A percentile compares a stretch with the other conserved stretches of the same genome.
phyloP scores from a whole-genome alignment of 805 yeast genomes.

The Candida incommunis region DNA sequence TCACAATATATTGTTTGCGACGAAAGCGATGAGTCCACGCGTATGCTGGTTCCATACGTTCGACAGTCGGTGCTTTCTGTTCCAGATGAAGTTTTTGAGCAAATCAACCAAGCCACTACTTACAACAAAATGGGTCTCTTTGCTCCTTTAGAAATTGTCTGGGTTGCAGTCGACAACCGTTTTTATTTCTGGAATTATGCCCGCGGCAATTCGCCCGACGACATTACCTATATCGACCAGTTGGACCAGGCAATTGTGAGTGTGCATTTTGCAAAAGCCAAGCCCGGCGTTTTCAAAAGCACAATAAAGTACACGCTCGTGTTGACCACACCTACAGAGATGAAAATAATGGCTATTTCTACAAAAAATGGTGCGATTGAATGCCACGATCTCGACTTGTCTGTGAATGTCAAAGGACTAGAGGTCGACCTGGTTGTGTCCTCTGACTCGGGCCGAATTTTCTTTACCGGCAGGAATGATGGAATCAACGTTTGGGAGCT shows the following conservation, averaged over 20 bases:
- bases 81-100: neutral
- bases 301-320: slow-evolving; percentile 59
- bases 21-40: neutral
- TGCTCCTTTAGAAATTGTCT: slow-evolving; percentile 64
- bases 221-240: slow-evolving; percentile 70
- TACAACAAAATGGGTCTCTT: slow-evolving; percentile 72
- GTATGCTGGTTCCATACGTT: neutral
- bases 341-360: slow-evolving; percentile 64
- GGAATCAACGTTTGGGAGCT: slow-evolving; percentile 76
- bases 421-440: slow-evolving; percentile 49
- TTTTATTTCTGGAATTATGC: slow-evolving; percentile 72
- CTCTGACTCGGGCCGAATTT: slow-evolving; percentile 63
- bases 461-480: slow-evolving; percentile 69
- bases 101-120: slow-evolving; percentile 31
- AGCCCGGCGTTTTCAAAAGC: slow-evolving; percentile 64
- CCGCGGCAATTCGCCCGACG: slow-evolving; percentile 23
- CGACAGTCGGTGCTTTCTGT: neutral
- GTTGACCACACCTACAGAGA: slow-evolving; percentile 66
- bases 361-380: slow-evolving; percentile 39
- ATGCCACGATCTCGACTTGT: slow-evolving; percentile 70
- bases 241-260: slow-evolving; percentile 63
- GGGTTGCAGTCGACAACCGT: slow-evolving; percentile 76
- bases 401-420: slow-evolving; percentile 67
- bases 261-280: slow-evolving; percentile 70
- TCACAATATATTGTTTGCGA: slow-evolving; percentile 1